phyloP scores from a whole-genome alignment of 2,329 filamentous ascomycete species.

The Apiospora phragmitis region DNA sequence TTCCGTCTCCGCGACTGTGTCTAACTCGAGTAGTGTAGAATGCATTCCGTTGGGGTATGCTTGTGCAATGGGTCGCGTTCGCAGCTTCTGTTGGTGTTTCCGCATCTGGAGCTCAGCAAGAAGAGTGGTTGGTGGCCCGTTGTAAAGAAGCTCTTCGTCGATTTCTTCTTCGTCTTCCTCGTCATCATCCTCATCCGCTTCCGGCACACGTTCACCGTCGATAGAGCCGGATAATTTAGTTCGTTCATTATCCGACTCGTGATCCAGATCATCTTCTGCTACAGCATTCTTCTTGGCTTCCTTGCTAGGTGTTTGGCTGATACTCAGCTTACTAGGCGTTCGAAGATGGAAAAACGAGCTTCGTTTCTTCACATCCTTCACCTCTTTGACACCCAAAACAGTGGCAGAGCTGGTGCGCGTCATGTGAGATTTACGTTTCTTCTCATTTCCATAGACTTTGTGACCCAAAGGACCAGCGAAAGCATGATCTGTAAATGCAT shows the following conservation, averaged over 20 bases:
- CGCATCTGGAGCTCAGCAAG: conserved; percentile 89
- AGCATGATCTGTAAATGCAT: conserved; percentile 86
- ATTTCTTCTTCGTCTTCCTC: conserved; percentile 47
- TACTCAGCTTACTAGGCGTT: conserved; percentile 37
- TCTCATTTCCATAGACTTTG: conserved; percentile 70
- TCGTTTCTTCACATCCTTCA: conserved; percentile 41
- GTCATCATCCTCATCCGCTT: conserved; percentile 28
- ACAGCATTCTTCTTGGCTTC: conserved; percentile 23
- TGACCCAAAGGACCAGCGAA: conserved; percentile 74
- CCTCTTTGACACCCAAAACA: conserved; percentile 17
- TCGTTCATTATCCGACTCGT: conserved; percentile 27
- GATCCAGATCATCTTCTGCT: conserved; percentile 9
- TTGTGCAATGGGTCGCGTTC: conserved; percentile 68
- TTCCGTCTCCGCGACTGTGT: conserved; percentile 85
- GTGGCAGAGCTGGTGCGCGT: conserved; percentile 26
- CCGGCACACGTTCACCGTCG: conserved; percentile 29
- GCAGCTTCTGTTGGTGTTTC: conserved; percentile 82
- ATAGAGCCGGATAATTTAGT: conserved; percentile 24
- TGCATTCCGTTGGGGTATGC: conserved; percentile 76
- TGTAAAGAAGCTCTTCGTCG: conserved; percentile 52
- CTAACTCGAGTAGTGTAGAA: conserved; percentile 85
- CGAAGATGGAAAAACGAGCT: conserved; percentile 51
- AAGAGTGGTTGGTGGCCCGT: conserved; percentile 82
- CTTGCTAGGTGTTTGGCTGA: conserved; percentile 23
- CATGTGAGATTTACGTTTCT: conserved; percentile 47